Evolutionary conservation across 2,329 filamentous ascomycete genomes (phyloP).

Genomic region (Sphaerulina populicola): DNA sequence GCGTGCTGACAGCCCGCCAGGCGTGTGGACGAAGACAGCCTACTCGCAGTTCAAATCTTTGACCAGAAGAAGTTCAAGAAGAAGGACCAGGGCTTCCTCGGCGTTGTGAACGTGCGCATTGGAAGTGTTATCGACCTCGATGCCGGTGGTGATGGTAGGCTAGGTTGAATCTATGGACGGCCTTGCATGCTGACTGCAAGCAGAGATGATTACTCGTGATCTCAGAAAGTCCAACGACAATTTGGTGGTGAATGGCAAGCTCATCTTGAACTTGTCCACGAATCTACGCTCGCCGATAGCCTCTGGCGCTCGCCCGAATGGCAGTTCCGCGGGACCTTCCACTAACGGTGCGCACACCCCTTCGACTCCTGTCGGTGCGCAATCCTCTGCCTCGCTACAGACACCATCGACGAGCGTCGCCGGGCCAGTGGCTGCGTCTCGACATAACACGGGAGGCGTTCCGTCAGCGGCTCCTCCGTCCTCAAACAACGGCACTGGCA

Average conservation of each 20-base stretch:
- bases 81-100: slow-evolving; percentile 98
- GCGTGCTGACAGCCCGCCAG: slow-evolving; percentile 42
- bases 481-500: slow-evolving; percentile 9
- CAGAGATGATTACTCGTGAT: slow-evolving; percentile 94
- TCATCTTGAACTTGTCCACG: slow-evolving; percentile 92
- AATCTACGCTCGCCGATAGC: slow-evolving; percentile 68
- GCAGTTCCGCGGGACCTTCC: slow-evolving; percentile 30
- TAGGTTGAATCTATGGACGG: slow-evolving; percentile 17
- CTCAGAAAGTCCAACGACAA: slow-evolving; percentile 98
- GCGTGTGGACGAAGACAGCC: slow-evolving; percentile 86
- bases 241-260: slow-evolving; percentile 91
- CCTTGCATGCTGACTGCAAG: slow-evolving; percentile 17
- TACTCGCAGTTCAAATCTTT: slow-evolving; percentile 95
- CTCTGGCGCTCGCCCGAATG: slow-evolving; percentile 39
- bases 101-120: slow-evolving; percentile 93
- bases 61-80: slow-evolving; percentile 99
- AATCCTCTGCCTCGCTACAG: slow-evolving; percentile 30
- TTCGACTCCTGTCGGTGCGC: slow-evolving; percentile 37
- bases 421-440: slow-evolving; percentile 20
- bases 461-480: slow-evolving; percentile 1
- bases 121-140: slow-evolving; percentile 89
- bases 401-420: slow-evolving; percentile 25
- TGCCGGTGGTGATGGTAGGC: slow-evolving; percentile 78
- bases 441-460: slow-evolving; percentile 21
- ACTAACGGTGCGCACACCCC: slow-evolving; percentile 34